Evolutionary conservation across 371 early-diverging fungal genomes (phyloP).

Genomic region (Lichtheimia corymbifera): DNA sequence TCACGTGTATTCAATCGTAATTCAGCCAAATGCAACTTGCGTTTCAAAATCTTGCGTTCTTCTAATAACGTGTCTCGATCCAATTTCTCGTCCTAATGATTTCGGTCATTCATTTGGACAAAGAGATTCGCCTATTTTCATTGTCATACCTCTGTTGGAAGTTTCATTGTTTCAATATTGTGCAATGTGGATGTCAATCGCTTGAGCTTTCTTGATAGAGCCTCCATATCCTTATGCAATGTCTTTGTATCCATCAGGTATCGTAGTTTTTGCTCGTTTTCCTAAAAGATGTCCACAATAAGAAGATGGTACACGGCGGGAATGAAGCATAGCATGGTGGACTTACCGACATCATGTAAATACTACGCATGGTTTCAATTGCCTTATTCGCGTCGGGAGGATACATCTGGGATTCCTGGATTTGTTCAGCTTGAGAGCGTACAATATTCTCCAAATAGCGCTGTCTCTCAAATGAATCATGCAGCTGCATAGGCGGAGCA

Average conservation of each 20-base stretch:
- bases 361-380: constrained; percentile 33
- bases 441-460: constrained; percentile 30
- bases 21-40: constrained; percentile 44
- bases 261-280: constrained; percentile 33
- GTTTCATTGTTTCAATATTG: constrained; percentile 31
- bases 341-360: constrained; percentile 35
- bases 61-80: constrained; percentile 28
- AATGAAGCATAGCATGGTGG: neutral
- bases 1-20: constrained; percentile 44
- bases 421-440: constrained; percentile 33
- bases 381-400: constrained; percentile 22
- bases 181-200: constrained; percentile 28
- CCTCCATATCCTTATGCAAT: constrained; percentile 30
- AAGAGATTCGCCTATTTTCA: neutral
- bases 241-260: constrained; percentile 27
- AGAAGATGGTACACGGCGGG: too few relatives aligned
- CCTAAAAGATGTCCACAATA: constrained; percentile 13
- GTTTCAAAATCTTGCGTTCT: constrained; percentile 27
- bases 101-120: neutral
- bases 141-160: constrained; percentile 21
- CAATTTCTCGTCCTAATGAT: constrained; percentile 22
- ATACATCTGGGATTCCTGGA: constrained; percentile 17
- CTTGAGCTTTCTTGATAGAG: constrained; percentile 24
- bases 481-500: constrained; percentile 16
- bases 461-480: constrained; percentile 30